phyloP scores from a whole-genome alignment of 2,329 filamentous ascomycete species.

The Didymella glomerata region DNA sequence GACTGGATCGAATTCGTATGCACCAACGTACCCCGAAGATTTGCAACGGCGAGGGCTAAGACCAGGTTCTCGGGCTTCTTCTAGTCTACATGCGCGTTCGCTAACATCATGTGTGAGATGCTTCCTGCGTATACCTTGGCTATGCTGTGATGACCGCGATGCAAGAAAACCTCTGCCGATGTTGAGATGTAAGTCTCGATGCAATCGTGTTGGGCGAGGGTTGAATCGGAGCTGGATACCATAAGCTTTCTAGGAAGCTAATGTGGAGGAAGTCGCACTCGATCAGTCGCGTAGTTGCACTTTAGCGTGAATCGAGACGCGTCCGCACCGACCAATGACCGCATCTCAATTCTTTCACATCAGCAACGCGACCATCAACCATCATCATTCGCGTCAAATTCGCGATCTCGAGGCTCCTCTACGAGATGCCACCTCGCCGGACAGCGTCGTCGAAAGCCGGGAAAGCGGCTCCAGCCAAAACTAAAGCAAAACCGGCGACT shows the following conservation, averaged over 20 bases:
- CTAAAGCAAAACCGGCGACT: conserved; percentile 12
- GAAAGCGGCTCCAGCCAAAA: background rate
- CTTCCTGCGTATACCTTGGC: no score
- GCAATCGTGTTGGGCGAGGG: no score
- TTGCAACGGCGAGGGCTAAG: background rate
- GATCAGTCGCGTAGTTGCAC: background rate
- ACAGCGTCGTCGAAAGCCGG: conserved; percentile 7
- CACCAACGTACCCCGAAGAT: background rate
- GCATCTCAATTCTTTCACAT: conserved; percentile 10
- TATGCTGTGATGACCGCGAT: no score
- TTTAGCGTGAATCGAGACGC: conserved; percentile 19
- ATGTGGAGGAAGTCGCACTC: background rate
- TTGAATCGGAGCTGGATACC: no score
- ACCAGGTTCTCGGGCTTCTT: background rate
- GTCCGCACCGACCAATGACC: conserved; percentile 14
- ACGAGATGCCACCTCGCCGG: conserved; percentile 28
- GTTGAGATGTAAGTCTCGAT: no score
- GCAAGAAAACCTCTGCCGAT: no score
- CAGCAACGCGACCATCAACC: conserved; percentile 6
- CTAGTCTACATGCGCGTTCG: background rate
- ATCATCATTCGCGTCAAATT: conserved; percentile 10
- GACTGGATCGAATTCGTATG: no score
- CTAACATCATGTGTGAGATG: background rate
- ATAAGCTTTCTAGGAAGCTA: no score
- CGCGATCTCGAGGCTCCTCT: background rate